Conservation (phyloP, 305 asterid species). For the Solanum hybrid region DNA sequence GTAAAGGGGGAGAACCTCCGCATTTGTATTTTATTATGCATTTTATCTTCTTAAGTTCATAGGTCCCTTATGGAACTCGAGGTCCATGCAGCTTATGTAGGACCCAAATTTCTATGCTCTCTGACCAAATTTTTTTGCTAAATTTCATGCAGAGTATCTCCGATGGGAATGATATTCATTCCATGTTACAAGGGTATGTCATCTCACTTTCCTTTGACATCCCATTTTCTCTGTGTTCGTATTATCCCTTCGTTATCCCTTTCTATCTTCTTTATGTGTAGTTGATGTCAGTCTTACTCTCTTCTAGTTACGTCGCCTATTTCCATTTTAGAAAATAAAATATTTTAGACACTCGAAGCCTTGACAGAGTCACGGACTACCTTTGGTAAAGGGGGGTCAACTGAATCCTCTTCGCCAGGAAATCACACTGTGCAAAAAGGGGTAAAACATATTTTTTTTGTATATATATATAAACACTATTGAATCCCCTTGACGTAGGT, state of each 20-base stretch:
- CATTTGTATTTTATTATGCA: not conserved
- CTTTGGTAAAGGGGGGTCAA: not conserved
- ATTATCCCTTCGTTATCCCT: not conserved
- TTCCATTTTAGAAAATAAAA: not conserved
- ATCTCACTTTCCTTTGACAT: not conserved
- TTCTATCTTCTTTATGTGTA: not conserved
- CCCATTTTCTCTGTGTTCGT: not conserved
- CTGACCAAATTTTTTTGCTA: not conserved
- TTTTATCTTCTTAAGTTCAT: not conserved
- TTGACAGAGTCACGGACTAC: not conserved
- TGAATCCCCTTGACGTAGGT: not conserved
- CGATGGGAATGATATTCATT: conserved; percentile 93
- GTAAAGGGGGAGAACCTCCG: not conserved
- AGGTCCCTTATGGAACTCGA: not conserved
- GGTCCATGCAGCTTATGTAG: not conserved
- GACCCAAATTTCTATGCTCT: not conserved
- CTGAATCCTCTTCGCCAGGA: not conserved
- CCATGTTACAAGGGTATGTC: conserved; percentile 82
- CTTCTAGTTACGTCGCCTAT: not conserved
- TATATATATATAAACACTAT: not conserved
- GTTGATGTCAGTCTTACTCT: not conserved
- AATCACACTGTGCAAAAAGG: not conserved
- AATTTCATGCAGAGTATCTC: conserved; percentile 53
- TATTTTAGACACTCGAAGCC: not conserved
- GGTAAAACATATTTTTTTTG: too few relatives aligned